These are phyloP conservation scores for Ogataea populi-albae DNA, from an alignment of 805 yeast species.

Conservation along the genomic window DNA sequence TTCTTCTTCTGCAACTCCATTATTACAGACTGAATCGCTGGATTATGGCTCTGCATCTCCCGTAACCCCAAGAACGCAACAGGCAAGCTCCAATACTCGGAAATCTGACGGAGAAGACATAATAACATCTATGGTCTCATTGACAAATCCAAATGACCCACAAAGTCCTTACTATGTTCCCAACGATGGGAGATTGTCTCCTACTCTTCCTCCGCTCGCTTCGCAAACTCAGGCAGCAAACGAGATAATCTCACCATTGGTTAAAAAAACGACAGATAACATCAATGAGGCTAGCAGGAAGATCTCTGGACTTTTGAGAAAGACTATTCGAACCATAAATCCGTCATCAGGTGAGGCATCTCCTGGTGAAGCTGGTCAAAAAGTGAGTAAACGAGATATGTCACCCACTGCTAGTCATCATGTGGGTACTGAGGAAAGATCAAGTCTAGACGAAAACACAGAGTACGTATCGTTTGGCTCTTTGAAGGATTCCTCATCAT, in stretches of 20 bases:
- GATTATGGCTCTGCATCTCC: constrained; percentile 12
- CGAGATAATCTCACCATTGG: constrained; percentile 23
- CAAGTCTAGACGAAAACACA: constrained; percentile 16
- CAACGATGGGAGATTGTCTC: constrained; percentile 4
- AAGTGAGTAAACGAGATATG: constrained; percentile 1
- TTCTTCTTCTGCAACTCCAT: constrained; percentile 9
- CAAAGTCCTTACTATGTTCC: constrained; percentile 25
- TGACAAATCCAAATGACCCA: constrained; percentile 23
- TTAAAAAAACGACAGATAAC: constrained; percentile 26
- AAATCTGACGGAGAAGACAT: constrained; percentile 11
- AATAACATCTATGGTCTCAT: constrained; percentile 19
- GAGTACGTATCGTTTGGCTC: constrained; percentile 43
- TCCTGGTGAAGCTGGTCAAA: constrained; percentile 1
- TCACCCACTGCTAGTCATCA: constrained; percentile 7
- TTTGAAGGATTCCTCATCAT: constrained; percentile 27
- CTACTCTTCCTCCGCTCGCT: constrained; percentile 8
- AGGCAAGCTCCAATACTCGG: constrained; percentile 12
- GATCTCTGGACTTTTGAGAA: constrained; percentile 27
- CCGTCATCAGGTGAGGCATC: constrained; percentile 4
- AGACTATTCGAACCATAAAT: constrained; percentile 22
- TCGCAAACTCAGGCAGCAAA: constrained; percentile 11
- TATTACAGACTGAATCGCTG: constrained; percentile 3
- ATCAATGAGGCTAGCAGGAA: constrained; percentile 26
- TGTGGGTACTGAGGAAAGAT: constrained; percentile 1
- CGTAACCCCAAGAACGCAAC: constrained; percentile 18